Percentiles rank a stretch among this genome's conserved stretches.
Conservation (phyloP, 1,139 yeast species). For the Geotrichum australiense region DNA sequence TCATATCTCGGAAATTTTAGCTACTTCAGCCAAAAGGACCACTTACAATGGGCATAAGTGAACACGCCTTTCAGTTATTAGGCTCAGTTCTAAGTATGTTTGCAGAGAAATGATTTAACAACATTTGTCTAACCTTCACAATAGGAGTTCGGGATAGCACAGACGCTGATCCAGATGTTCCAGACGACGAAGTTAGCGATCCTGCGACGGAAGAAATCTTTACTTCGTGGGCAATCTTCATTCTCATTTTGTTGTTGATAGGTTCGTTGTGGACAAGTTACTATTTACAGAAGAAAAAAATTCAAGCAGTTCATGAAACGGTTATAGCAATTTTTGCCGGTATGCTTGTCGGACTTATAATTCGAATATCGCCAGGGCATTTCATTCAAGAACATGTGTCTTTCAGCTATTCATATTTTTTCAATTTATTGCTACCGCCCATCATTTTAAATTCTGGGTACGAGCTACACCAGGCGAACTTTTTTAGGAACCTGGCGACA, state of each 20-base stretch:
- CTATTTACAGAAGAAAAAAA: constrained; percentile 82
- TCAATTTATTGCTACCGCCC: constrained; percentile 91
- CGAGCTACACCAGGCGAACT: constrained; percentile 91
- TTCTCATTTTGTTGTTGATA: constrained; percentile 69
- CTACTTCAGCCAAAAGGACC: too few species aligned
- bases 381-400: constrained; percentile 96
- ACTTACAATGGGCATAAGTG: too few species aligned
- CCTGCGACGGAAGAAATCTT: constrained; percentile 96
- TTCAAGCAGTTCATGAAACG: constrained; percentile 94
- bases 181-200: constrained; percentile 61
- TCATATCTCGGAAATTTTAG: too few species aligned
- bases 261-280: constrained; percentile 94
- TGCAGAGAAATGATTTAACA: too few species aligned
- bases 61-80: too few species aligned
- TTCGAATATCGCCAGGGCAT: constrained; percentile 89
- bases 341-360: constrained; percentile 88
- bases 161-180: constrained; percentile 36
- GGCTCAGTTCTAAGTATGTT: too few species aligned
- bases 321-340: constrained; percentile 94
- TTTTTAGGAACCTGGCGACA: constrained; percentile 85
- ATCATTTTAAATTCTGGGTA: constrained; percentile 94
- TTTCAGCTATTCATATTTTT: constrained; percentile 89
- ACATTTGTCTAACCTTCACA: too few species aligned
- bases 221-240: constrained; percentile 94
- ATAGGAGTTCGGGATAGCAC: constrained; percentile 32